Evolutionary conservation across 2,329 filamentous ascomycete genomes (phyloP).

Genomic region (Trichoderma endophyticum): DNA sequence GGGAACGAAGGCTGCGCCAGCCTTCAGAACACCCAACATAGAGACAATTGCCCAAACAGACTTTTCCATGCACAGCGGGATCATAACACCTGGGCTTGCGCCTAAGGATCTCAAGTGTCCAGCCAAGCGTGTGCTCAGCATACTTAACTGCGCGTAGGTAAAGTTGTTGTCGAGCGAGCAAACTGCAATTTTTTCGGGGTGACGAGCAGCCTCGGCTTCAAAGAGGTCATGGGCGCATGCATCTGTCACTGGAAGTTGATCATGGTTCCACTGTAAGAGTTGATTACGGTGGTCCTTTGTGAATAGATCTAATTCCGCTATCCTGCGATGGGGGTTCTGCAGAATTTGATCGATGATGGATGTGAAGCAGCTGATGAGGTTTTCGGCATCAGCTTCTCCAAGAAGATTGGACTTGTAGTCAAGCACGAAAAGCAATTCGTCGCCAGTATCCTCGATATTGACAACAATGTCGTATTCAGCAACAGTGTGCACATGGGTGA

Average conservation of each 20-base stretch:
- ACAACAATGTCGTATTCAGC: not conserved
- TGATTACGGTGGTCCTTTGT: not conserved
- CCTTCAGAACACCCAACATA: not conserved
- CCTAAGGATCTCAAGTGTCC: not conserved
- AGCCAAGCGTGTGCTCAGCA: not conserved
- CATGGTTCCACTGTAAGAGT: not conserved
- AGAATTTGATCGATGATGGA: not conserved
- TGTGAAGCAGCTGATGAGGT: not conserved
- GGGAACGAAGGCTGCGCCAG: not conserved
- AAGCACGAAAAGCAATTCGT: not conserved
- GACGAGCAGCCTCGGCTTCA: not conserved
- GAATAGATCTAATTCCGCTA: not conserved
- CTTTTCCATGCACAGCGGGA: not conserved
- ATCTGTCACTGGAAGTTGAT: not conserved
- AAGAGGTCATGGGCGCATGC: not conserved
- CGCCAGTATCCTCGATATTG: not conserved
- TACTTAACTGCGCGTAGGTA: not conserved
- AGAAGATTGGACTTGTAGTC: not conserved
- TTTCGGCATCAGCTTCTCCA: not conserved
- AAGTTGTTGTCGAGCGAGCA: not conserved
- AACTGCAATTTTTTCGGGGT: not conserved
- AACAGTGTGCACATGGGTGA: not conserved
- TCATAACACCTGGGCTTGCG: not conserved
- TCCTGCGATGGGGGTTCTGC: not conserved
- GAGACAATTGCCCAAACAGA: not conserved